Conservation (phyloP, 139 green algal genomes). For the Nannochloris sp. region DNA sequence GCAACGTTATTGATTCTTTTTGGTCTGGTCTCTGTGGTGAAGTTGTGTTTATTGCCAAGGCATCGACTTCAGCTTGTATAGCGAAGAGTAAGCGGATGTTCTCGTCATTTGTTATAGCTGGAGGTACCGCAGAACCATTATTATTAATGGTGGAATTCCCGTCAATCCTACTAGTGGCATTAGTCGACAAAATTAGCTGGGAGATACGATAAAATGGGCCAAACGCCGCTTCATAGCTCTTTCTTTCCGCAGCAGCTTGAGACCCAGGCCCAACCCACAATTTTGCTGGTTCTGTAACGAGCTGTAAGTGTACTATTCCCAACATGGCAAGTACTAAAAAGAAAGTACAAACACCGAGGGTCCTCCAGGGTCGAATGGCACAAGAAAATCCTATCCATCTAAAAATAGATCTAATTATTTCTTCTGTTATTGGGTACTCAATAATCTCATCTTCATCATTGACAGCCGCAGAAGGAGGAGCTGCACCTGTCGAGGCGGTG, state of each 20-base stretch:
- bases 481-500: no score
- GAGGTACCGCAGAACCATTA: neutral
- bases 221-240: constrained; percentile 71
- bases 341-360: constrained; percentile 24
- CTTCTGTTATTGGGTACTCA: constrained; percentile 23
- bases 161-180: neutral
- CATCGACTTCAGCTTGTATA: constrained; percentile 66
- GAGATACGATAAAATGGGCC: constrained; percentile 85
- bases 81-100: constrained; percentile 71
- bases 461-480: neutral
- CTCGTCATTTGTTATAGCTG: constrained; percentile 11
- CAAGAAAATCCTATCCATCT: constrained; percentile 34
- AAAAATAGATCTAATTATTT: constrained; percentile 23
- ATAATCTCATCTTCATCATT: neutral
- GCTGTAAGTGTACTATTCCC: constrained; percentile 45
- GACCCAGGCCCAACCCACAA: constrained; percentile 73
- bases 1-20: neutral
- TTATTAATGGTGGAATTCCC: no score
- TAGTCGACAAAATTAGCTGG: constrained; percentile 64
- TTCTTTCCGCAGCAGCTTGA: constrained; percentile 55
- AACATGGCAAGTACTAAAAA: constrained; percentile 38
- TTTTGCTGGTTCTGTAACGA: constrained; percentile 49
- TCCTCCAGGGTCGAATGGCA: constrained; percentile 24
- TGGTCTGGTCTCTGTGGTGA: no score
- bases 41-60: neutral